Evolutionary conservation across 768 basidiomycete species (phyloP).

Genomic region (Leucocoprinus birnbaumii): DNA sequence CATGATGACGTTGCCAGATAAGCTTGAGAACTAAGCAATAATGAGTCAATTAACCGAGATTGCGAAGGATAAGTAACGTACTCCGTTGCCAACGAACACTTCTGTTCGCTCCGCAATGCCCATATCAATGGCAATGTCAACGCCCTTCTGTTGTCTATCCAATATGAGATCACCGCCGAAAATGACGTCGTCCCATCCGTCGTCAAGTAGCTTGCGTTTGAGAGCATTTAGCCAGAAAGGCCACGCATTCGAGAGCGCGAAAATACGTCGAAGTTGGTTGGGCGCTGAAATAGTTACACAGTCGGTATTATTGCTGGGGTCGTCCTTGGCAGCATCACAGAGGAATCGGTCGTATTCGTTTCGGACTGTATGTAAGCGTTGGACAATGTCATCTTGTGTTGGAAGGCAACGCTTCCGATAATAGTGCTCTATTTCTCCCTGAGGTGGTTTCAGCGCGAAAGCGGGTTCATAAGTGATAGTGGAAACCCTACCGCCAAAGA

Average conservation of each 20-base stretch:
- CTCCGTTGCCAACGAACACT: conserved; percentile 62
- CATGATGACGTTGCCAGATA: conserved; percentile 50
- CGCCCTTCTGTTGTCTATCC: conserved; percentile 42
- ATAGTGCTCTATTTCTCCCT: conserved; percentile 25
- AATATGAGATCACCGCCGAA: conserved; percentile 32
- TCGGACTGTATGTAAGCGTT: conserved; percentile 31
- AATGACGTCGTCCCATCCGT: conserved; percentile 51
- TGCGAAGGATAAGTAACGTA: conserved; percentile 19
- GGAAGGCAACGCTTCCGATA: conserved; percentile 45
- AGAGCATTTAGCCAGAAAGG: conserved; percentile 39
- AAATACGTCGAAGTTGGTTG: conserved; percentile 28
- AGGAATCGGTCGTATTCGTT: conserved; percentile 24
- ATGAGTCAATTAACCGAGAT: background rate
- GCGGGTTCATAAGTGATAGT: no score
- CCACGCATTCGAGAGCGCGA: conserved; percentile 52
- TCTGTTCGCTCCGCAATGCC: conserved; percentile 54
- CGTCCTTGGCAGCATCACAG: no score
- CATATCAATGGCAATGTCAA: conserved; percentile 58
- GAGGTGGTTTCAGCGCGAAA: no score
- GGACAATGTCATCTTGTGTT: conserved; percentile 36
- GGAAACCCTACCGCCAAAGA: background rate
- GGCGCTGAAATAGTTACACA: background rate
- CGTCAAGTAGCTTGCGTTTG: conserved; percentile 30
- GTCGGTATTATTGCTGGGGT: no score
- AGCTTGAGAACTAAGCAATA: conserved; percentile 49